These are phyloP conservation scores for Pichia insulana DNA, from an alignment of 805 yeast species.

Conservation along the genomic window DNA sequence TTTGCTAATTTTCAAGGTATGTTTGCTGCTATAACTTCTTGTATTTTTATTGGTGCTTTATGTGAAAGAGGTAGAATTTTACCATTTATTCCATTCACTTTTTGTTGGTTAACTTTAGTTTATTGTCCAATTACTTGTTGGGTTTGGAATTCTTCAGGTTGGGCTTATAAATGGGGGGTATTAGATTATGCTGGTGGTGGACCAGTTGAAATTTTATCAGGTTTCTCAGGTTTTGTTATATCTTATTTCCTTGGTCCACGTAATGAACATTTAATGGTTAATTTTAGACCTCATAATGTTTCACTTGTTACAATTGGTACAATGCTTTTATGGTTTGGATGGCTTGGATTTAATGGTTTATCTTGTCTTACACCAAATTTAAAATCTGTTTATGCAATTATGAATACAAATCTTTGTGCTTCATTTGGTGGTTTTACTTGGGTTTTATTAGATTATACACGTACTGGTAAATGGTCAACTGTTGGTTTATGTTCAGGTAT, in stretches of 20 bases:
- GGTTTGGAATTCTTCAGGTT: conserved; percentile 91
- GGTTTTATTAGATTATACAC: conserved; percentile 82
- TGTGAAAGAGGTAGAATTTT: conserved; percentile 89
- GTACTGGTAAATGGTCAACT: conserved; percentile 86
- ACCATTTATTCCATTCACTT: conserved; percentile 75
- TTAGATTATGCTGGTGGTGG: conserved; percentile 98
- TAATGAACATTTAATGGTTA: conserved; percentile 65
- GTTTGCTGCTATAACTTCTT: conserved; percentile 85
- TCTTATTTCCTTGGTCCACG: conserved; percentile 77
- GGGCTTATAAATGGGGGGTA: conserved; percentile 91
- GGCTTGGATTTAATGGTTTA: conserved; percentile 94
- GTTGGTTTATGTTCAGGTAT: conserved; percentile 94
- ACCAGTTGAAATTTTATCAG: conserved; percentile 88
- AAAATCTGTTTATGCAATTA: conserved; percentile 79
- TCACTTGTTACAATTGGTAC: conserved; percentile 88
- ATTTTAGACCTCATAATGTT: conserved; percentile 92
- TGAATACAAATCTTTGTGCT: conserved; percentile 87
- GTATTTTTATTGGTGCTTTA: conserved; percentile 84
- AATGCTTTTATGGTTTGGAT: conserved; percentile 80
- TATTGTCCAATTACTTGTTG: conserved; percentile 94
- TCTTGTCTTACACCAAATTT: conserved; percentile 76
- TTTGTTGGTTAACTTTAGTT: conserved; percentile 84
- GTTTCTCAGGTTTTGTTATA: conserved; percentile 83
- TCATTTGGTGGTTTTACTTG: conserved; percentile 87
- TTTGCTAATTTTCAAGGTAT: conserved; percentile 85